Percentiles rank a stretch among this genome's conserved stretches.
Conservation (phyloP, 257 asterid genomes). For the Forsythia suspensa region DNA sequence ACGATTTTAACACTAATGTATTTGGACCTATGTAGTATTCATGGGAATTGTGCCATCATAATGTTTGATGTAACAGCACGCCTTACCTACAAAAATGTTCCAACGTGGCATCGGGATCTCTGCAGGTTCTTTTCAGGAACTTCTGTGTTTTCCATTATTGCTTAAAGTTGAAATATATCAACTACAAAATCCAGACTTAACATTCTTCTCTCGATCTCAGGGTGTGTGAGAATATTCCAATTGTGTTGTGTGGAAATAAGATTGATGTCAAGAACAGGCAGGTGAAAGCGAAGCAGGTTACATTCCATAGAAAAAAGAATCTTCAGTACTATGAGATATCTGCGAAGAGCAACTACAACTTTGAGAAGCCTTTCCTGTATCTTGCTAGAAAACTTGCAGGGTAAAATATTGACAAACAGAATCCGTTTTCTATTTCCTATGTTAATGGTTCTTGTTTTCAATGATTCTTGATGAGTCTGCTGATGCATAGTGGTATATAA, state of each 20-base stretch:
- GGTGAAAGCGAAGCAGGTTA: slow-evolving; percentile 9
- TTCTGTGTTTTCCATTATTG: background rate
- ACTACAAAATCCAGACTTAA: too few species aligned
- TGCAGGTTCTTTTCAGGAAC: slow-evolving; percentile 20
- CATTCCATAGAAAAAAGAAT: slow-evolving; percentile 27
- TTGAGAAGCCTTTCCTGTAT: slow-evolving; percentile 30
- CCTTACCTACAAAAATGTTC: too few species aligned
- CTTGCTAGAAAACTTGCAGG: slow-evolving; percentile 30
- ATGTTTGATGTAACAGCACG: too few species aligned
- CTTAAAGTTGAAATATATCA: background rate
- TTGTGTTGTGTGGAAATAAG: slow-evolving; percentile 26
- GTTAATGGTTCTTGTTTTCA: background rate
- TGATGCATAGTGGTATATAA: background rate
- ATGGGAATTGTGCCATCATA: slow-evolving; percentile 22
- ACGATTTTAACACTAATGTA: too few species aligned
- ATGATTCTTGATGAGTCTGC: background rate
- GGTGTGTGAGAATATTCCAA: slow-evolving; percentile 31
- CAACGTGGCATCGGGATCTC: slow-evolving; percentile 28
- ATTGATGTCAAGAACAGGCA: background rate
- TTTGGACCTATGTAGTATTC: slow-evolving; percentile 12
- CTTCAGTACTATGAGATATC: slow-evolving; percentile 33
- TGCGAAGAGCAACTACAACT: slow-evolving; percentile 30
- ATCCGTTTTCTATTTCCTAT: background rate
- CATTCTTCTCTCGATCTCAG: slow-evolving; percentile 1
- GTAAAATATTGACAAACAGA: background rate